A percentile compares a stretch with the other conserved stretches of the same genome.
phyloP scores from a whole-genome alignment of 2,329 filamentous ascomycete species.

The Pleurostoma richardsiae region DNA sequence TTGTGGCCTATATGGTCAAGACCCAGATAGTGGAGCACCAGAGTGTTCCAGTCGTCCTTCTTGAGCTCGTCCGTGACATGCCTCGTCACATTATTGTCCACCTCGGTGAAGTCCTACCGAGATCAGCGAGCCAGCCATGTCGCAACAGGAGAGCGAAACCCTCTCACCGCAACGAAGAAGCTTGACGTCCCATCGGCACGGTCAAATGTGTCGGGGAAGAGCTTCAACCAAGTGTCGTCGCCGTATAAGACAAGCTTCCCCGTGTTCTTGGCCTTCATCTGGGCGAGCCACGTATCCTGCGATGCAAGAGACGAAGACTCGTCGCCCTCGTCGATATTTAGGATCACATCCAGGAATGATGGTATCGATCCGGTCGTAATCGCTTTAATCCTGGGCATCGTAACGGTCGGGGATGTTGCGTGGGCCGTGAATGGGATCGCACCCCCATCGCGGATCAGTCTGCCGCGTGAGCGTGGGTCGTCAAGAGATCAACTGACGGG shows the following conservation, averaged over 20 bases:
- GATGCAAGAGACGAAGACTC: conserved; percentile 79
- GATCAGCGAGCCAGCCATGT: background rate
- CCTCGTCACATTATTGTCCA: conserved; percentile 94
- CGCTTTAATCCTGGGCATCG: conserved; percentile 95
- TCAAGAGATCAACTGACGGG: background rate
- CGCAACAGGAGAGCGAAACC: conserved; percentile 7
- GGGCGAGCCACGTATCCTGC: conserved; percentile 94
- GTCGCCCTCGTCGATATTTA: conserved; percentile 94
- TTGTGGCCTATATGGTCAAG: conserved; percentile 98
- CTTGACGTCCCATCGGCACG: conserved; percentile 90
- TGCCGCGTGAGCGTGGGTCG: conserved; percentile 25
- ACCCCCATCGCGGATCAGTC: conserved; percentile 75
- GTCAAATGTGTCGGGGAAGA: conserved; percentile 86
- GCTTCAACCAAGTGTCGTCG: conserved; percentile 96
- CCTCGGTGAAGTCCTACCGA: conserved; percentile 86
- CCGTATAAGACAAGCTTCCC: conserved; percentile 91
- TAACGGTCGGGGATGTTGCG: conserved; percentile 94
- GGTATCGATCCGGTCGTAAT: conserved; percentile 98
- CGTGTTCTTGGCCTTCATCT: conserved; percentile 68
- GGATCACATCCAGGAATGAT: conserved; percentile 92
- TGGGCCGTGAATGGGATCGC: conserved; percentile 93
- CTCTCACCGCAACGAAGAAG: conserved; percentile 89
- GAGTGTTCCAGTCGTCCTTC: conserved; percentile 80
- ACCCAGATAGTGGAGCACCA: conserved; percentile 93
- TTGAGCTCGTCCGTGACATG: conserved; percentile 74